Percentiles rank a stretch among this genome's conserved stretches.
Conservation (phyloP, 2,329 filamentous ascomycete genomes). For the Arthrobotrys conoides region DNA sequence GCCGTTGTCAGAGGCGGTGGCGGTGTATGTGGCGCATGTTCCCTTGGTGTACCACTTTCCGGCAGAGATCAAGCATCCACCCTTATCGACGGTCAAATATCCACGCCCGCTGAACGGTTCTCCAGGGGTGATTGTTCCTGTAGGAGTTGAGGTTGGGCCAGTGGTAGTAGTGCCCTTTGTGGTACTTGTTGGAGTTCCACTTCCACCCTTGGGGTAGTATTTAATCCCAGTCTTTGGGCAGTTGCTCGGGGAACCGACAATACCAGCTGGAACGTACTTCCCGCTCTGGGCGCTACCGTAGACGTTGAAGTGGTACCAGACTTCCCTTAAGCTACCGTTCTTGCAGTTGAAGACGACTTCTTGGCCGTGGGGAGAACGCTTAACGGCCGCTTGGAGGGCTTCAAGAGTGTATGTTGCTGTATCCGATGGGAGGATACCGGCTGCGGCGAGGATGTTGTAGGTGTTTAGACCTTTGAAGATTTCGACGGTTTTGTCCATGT, state of each 20-base stretch:
- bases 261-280: constrained; percentile 69
- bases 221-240: constrained; percentile 75
- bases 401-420: constrained; percentile 73
- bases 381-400: constrained; percentile 74
- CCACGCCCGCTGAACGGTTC: constrained; percentile 73
- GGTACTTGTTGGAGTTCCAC: constrained; percentile 63
- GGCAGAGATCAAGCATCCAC: constrained; percentile 77
- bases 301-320: constrained; percentile 73
- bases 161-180: constrained; percentile 66
- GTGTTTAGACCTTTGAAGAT: constrained; percentile 78
- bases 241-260: constrained; percentile 73
- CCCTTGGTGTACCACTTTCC: constrained; percentile 79
- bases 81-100: constrained; percentile 72
- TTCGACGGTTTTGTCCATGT: constrained; percentile 76
- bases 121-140: constrained; percentile 25
- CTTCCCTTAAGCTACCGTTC: constrained; percentile 69
- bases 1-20: constrained; percentile 69
- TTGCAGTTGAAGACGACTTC: constrained; percentile 74
- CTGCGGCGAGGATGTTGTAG: constrained; percentile 69
- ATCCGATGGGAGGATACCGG: constrained; percentile 69
- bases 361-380: constrained; percentile 70
- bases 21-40: constrained; percentile 77
- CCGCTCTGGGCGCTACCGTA: constrained; percentile 70
- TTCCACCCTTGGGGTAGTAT: constrained; percentile 74
- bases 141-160: constrained; percentile 66